Percentiles rank a stretch among this genome's conserved stretches.
Evolutionary conservation across 306 rosid species (phyloP).

Genomic region (Fragaria nilgerrensis): DNA sequence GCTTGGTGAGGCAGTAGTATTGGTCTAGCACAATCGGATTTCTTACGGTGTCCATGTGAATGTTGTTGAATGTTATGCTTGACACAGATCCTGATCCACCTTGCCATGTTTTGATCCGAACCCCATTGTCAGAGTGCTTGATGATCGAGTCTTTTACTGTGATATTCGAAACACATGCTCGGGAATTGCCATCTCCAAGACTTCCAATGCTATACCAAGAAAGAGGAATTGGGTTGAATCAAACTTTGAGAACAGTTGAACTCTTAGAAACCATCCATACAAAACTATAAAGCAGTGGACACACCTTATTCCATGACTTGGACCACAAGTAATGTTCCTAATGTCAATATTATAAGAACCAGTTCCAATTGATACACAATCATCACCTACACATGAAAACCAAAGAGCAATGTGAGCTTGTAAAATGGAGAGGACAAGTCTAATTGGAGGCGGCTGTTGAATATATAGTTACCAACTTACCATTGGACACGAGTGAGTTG

Average conservation of each 20-base stretch:
- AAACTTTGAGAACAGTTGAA: not conserved
- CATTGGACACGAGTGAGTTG: conserved; percentile 36
- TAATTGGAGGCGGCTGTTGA: not conserved
- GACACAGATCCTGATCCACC: conserved; percentile 74
- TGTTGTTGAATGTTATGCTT: conserved; percentile 53
- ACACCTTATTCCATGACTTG: conserved; percentile 72
- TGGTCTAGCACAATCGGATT: conserved; percentile 62
- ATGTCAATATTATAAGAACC: conserved; percentile 54
- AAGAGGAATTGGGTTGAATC: not conserved
- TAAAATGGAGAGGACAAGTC: not conserved
- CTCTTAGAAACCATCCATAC: not conserved
- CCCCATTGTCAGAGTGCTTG: conserved; percentile 59
- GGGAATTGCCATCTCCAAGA: conserved; percentile 58
- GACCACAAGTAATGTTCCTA: conserved; percentile 52
- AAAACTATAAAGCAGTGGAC: not conserved
- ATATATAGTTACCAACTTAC: conserved; percentile 27
- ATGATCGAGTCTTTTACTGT: conserved; percentile 62
- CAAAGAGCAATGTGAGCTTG: not conserved
- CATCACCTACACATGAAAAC: conserved; percentile 47
- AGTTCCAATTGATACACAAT: conserved; percentile 58
- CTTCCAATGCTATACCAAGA: conserved; percentile 62
- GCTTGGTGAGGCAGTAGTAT: conserved; percentile 44
- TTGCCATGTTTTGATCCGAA: conserved; percentile 80
- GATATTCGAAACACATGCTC: conserved; percentile 67
- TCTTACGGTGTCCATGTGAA: conserved; percentile 61